Percentiles rank a stretch among this genome's conserved stretches.
Evolutionary conservation across 805 yeast genomes (phyloP).

Genomic region (Scheffersomyces coipomensis): DNA sequence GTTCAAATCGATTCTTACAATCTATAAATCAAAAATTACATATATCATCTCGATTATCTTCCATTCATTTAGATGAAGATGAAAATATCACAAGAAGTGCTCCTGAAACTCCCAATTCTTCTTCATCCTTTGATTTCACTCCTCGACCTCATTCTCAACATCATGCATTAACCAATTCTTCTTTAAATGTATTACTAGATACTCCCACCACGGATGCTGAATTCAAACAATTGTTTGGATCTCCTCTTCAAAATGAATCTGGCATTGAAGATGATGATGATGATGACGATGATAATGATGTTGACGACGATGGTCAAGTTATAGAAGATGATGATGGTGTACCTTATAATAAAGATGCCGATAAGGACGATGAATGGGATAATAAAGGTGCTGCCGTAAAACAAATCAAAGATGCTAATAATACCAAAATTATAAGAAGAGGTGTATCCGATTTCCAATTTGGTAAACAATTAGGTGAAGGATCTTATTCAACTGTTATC

Average conservation of each 20-base stretch:
- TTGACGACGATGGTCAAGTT: constrained; percentile 9
- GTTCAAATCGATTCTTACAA: neutral
- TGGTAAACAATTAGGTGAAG: constrained; percentile 44
- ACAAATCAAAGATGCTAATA: constrained; percentile 14
- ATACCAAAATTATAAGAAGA: constrained; percentile 27
- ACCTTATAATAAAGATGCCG: constrained; percentile 6
- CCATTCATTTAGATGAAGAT: constrained; percentile 14
- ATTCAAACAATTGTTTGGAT: constrained; percentile 13
- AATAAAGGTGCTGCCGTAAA: constrained; percentile 35
- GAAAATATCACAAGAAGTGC: constrained; percentile 18
- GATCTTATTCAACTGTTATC: constrained; percentile 45
- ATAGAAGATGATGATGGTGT: constrained; percentile 6
- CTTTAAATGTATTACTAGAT: constrained; percentile 35
- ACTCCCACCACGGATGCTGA: constrained; percentile 23
- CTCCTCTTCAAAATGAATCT: constrained; percentile 9
- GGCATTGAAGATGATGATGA: constrained; percentile 2
- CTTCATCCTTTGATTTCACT: constrained; percentile 32
- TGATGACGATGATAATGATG: constrained; percentile 5
- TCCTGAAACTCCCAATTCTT: constrained; percentile 29
- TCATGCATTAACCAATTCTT: constrained; percentile 29
- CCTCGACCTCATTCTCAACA: constrained; percentile 12
- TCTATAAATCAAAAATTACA: constrained; percentile 11
- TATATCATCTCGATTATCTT: constrained; percentile 22
- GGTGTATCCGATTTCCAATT: constrained; percentile 40
- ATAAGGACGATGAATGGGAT: constrained; percentile 25